These are phyloP conservation scores for Haplosporangium gracile DNA, from an alignment of 192 early-diverging fungal species.

Conservation along the genomic window DNA sequence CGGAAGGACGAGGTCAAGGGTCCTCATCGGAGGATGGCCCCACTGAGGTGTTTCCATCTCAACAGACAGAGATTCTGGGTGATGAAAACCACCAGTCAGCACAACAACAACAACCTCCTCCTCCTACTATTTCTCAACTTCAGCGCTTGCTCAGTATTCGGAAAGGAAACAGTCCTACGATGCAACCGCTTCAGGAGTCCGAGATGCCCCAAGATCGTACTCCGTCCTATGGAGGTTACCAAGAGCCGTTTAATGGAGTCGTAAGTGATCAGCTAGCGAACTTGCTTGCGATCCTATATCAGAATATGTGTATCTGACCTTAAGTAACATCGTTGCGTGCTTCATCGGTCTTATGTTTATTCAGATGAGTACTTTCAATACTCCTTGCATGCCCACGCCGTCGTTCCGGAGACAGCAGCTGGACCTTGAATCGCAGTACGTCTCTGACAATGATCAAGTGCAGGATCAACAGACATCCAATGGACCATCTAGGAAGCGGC, in stretches of 20 bases:
- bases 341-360: not conserved
- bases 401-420: not conserved
- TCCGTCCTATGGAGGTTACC: not conserved
- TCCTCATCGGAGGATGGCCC: not conserved
- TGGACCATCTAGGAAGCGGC: constrained; percentile 14
- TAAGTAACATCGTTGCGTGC: too few relatives aligned
- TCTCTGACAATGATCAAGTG: not conserved
- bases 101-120: not conserved
- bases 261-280: not conserved
- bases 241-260: not conserved
- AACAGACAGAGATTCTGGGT: not conserved
- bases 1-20: not conserved
- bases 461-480: not conserved
- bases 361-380: constrained; percentile 11
- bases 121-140: constrained; percentile 33
- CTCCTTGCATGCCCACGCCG: constrained; percentile 30
- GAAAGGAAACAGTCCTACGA: not conserved
- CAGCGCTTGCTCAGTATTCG: constrained; percentile 20
- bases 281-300: too few relatives aligned
- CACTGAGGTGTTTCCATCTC: not conserved
- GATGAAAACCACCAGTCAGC: not conserved
- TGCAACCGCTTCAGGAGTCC: not conserved
- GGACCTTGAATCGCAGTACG: not conserved
- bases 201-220: not conserved
- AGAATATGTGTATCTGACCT: too few relatives aligned